Conservation (phyloP, 2,329 filamentous ascomycete genomes). For the Acrocalymma vagum region DNA sequence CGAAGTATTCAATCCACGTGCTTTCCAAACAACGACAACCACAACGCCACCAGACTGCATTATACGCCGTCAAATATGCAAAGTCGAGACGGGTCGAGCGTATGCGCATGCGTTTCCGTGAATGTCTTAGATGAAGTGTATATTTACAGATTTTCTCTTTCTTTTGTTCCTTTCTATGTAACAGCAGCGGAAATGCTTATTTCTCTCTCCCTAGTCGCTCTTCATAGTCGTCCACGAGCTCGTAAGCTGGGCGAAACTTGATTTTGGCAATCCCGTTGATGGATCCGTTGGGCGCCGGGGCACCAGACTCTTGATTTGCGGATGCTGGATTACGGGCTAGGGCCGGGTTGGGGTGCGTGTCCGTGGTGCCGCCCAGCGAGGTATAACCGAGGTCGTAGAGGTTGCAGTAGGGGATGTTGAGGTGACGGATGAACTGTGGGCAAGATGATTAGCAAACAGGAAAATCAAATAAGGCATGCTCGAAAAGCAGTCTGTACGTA, state of each 20-base stretch:
- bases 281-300: conserved; percentile 18
- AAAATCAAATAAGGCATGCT: background rate
- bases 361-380: conserved; percentile 85
- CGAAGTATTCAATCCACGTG: no score
- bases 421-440: conserved; percentile 80
- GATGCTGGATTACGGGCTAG: conserved; percentile 40
- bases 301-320: conserved; percentile 22
- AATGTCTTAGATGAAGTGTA: no score
- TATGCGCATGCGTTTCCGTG: no score
- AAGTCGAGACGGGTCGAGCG: no score
- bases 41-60: no score
- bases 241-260: conserved; percentile 50
- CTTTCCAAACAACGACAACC: no score
- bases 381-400: conserved; percentile 93
- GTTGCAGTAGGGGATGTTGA: conserved; percentile 83
- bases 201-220: conserved; percentile 49
- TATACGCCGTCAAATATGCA: no score
- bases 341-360: conserved; percentile 89
- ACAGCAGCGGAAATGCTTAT: no score
- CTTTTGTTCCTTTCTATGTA: no score
- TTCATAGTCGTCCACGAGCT: conserved; percentile 50
- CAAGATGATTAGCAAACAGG: no score
- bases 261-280: conserved; percentile 23
- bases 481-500: conserved; percentile 57
- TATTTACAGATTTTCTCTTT: no score